phyloP scores from a whole-genome alignment of 2,329 filamentous ascomycete genomes.

The Myriosclerotinia duriaeana region DNA sequence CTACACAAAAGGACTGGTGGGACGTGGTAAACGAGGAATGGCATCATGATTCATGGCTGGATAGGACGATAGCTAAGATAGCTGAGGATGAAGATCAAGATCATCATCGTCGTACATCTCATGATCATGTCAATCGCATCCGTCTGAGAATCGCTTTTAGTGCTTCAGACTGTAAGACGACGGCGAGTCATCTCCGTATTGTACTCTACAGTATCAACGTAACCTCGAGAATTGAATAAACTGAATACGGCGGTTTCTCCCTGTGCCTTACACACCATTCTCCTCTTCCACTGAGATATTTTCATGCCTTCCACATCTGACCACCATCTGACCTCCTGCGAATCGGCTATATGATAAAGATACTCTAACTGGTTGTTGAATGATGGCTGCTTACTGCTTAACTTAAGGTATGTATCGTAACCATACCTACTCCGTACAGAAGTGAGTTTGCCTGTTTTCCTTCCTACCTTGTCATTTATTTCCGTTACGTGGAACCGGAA shows the following conservation, averaged over 20 bases:
- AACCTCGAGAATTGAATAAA: slow-evolving; percentile 7
- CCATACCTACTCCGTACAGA: slow-evolving; percentile 16
- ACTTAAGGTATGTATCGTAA: slow-evolving; percentile 1
- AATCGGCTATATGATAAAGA: not conserved
- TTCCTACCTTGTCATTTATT: slow-evolving; percentile 12
- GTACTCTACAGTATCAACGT: slow-evolving; percentile 2
- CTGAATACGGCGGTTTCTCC: too few species aligned
- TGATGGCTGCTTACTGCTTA: slow-evolving; percentile 1
- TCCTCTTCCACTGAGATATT: not conserved
- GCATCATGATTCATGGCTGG: not conserved
- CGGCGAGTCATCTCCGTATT: slow-evolving; percentile 11
- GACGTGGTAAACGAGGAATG: not conserved
- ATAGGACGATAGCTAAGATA: slow-evolving; percentile 5
- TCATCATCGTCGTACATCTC: slow-evolving; percentile 9
- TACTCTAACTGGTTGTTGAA: slow-evolving; percentile 4
- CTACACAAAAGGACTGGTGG: not conserved
- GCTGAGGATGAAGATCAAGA: slow-evolving; percentile 7
- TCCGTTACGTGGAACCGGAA: slow-evolving; percentile 10
- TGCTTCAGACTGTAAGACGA: slow-evolving; percentile 1
- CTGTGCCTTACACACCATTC: slow-evolving; percentile 2
- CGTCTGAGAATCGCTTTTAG: not conserved
- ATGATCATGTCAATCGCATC: slow-evolving; percentile 8
- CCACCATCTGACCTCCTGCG: slow-evolving; percentile 17
- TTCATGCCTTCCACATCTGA: not conserved
- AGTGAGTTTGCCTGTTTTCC: slow-evolving; percentile 13